A percentile compares a stretch with the other conserved stretches of the same genome.
These are phyloP conservation scores for Rhododendron simsii DNA, from an alignment of 148 eudicot genomes.

Conservation along the genomic window DNA sequence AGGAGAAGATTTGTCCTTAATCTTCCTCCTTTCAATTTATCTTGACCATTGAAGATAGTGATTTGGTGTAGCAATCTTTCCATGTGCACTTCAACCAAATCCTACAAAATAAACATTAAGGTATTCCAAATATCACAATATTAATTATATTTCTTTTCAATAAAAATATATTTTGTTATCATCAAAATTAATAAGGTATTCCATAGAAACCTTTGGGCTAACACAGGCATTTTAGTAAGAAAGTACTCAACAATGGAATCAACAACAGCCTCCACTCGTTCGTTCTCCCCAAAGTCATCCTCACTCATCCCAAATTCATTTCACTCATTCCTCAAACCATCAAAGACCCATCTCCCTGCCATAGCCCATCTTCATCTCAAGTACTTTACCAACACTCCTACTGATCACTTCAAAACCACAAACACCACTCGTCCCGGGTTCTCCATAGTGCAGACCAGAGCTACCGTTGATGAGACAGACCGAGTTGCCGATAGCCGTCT, in stretches of 20 bases:
- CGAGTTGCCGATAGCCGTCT: conserved; percentile 17
- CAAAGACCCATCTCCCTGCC: conserved; percentile 9
- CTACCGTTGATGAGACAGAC: conserved; percentile 24
- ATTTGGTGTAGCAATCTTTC: too few relatives aligned
- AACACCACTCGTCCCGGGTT: conserved; percentile 1
- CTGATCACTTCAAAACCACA: conserved; percentile 6
- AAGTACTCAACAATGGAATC: conserved; percentile 10
- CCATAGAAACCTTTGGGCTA: too few relatives aligned
- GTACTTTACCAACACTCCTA: not conserved
- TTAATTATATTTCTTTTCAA: too few relatives aligned
- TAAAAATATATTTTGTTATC: too few relatives aligned
- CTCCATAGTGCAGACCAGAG: conserved; percentile 8
- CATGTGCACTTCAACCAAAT: too few relatives aligned
- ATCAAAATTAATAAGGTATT: too few relatives aligned
- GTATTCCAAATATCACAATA: too few relatives aligned
- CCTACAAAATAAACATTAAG: too few relatives aligned
- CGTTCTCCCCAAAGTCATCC: not conserved
- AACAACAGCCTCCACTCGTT: conserved; percentile 10
- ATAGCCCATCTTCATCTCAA: conserved; percentile 2
- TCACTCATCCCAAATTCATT: conserved; percentile 8
- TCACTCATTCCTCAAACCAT: conserved; percentile 12
- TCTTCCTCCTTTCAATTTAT: too few relatives aligned
- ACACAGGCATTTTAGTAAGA: too few relatives aligned
- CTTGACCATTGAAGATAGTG: too few relatives aligned
- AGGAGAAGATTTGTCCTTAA: too few relatives aligned